phyloP scores from a whole-genome alignment of 345 rosid species.

The Populus alba region DNA sequence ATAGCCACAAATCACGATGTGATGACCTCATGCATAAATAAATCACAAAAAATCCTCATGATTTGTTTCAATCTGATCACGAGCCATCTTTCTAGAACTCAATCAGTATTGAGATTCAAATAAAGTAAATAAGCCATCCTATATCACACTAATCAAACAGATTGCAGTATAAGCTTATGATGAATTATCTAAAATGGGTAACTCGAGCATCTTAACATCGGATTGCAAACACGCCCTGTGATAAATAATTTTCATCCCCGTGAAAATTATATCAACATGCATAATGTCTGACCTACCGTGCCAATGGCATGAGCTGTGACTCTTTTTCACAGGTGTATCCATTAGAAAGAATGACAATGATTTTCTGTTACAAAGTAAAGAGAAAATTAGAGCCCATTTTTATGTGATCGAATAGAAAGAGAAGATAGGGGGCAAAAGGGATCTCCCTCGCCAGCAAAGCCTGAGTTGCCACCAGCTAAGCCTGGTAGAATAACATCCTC shows the following conservation, averaged over 20 bases:
- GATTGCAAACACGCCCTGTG: background rate
- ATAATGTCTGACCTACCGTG: background rate
- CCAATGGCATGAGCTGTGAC: background rate
- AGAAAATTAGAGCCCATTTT: background rate
- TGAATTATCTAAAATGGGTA: too few relatives aligned
- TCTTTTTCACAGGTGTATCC: background rate
- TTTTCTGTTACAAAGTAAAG: background rate
- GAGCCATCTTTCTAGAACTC: background rate
- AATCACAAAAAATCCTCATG: background rate
- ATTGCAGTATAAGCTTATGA: background rate
- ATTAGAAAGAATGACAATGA: background rate
- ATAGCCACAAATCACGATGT: constrained; percentile 85
- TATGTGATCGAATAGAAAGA: background rate
- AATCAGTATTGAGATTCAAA: background rate
- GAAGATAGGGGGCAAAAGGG: too few relatives aligned
- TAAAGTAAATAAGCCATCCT: background rate
- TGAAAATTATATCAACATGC: background rate
- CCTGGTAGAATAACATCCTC: constrained; percentile 59
- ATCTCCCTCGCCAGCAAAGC: constrained; percentile 65
- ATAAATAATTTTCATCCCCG: background rate
- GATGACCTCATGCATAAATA: constrained; percentile 57
- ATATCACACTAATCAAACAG: background rate
- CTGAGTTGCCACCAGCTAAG: constrained; percentile 33
- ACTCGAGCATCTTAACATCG: background rate
- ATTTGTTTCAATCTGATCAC: background rate